phyloP scores from a whole-genome alignment of 129 eudicot genomes.

The Rutidosis leptorrhynchoides region DNA sequence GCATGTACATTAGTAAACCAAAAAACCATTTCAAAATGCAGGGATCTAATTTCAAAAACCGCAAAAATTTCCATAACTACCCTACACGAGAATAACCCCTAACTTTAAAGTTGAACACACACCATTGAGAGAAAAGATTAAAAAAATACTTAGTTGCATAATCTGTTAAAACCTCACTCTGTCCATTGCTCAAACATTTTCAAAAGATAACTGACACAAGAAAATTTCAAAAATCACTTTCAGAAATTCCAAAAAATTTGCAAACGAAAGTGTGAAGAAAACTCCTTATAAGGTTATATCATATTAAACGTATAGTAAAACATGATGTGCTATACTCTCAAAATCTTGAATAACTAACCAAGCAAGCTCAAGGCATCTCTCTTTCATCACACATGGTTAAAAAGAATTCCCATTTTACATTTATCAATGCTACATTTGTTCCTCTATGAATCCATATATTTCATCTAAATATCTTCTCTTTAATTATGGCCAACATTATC shows the following conservation, averaged over 20 bases:
- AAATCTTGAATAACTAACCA: neutral
- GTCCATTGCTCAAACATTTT: neutral
- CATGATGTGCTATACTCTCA: neutral
- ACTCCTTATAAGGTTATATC: neutral
- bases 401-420: neutral
- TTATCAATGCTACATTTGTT: neutral
- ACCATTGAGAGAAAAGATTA: neutral
- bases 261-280: neutral
- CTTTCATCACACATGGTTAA: neutral
- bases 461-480: conserved; percentile 17
- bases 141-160: neutral
- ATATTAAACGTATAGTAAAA: neutral
- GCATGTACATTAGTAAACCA: too few species aligned
- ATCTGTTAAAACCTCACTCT: neutral
- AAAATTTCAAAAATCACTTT: neutral
- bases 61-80: too few species aligned
- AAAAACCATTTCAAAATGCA: too few species aligned
- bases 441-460: conserved; percentile 8
- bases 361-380: neutral
- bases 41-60: too few species aligned
- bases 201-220: neutral
- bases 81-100: too few species aligned
- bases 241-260: neutral
- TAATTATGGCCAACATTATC: neutral
- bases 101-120: neutral